Evolutionary conservation across 1,139 yeast species (phyloP), one percentile per base, ranked within the genome.

Genomic region (Hyphopichia khmerensis): DNA sequence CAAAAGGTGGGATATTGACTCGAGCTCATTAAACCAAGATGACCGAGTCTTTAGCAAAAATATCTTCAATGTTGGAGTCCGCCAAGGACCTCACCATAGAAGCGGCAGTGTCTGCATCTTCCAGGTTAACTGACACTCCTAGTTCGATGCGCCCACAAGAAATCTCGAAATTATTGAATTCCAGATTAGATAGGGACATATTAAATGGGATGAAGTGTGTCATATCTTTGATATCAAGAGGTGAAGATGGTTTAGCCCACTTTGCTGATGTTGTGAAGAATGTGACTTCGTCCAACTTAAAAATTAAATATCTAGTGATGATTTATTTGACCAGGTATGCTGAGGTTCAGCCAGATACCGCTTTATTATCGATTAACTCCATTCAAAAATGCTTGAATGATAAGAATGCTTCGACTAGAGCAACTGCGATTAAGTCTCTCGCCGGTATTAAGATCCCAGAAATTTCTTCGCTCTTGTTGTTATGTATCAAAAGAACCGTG

Each of bases 251-350:
- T 4, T 59, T 75, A 8, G 77, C 75, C 41, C 86, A 79, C 59
- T 90, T 91, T 62, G 88, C 96, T 0, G 93, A 88, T 55, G 95
- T 95, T 11, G 87, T 93, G 45, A 91, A 91, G 63, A 90, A 90
- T 60, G 82, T 91, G 36, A 87, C 91, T 3, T 83, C 93, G 13
- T 58, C 79, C 11, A 87, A 83, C 52, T 58, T 81, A 29, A 86
- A 83, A 51, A 79, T 89, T 35, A 79, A 88, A 47, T 82, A 84
- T 53, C 72, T 93, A 59, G 96, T 93, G 4, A 82, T 89, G 62
- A 74, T 86, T 1, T 90, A 89, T 54, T 67, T 93, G 40, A 69
- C 84, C 26, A 75, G 87, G 42, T 91, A 82, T 60, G 95, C 96
- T 13, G 96, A 88, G 49, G 68, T 75, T 39, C 93, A 89, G 52